phyloP scores from a whole-genome alignment of 1,284 basidiomycete genomes.

The Pholiota adiposa region DNA sequence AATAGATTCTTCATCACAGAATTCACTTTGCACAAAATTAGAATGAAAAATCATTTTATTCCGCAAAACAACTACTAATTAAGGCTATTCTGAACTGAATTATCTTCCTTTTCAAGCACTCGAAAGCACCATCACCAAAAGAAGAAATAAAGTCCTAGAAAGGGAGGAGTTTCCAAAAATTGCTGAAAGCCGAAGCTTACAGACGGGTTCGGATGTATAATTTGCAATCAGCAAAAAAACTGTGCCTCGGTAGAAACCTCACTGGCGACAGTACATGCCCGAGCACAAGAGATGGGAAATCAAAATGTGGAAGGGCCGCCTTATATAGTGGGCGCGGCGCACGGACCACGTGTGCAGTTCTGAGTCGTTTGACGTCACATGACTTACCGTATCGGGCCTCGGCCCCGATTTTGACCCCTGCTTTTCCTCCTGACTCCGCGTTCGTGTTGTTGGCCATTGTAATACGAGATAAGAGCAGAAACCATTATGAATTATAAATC shows the following conservation, averaged over 20 bases:
- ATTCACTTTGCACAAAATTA: too few relatives aligned
- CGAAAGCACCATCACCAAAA: constrained; percentile 24
- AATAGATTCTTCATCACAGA: too few relatives aligned
- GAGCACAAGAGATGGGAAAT: constrained; percentile 82
- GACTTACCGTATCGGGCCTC: not conserved
- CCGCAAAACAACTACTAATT: not conserved
- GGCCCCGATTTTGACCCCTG: too few relatives aligned
- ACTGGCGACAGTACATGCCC: constrained; percentile 91
- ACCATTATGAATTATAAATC: constrained; percentile 12
- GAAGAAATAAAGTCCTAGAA: constrained; percentile 8
- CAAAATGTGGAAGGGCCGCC: not conserved
- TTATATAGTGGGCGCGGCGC: constrained; percentile 5
- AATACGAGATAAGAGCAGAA: not conserved
- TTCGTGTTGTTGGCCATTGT: too few relatives aligned
- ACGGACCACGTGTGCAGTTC: constrained; percentile 1
- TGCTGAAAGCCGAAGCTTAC: constrained; percentile 76
- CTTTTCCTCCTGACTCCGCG: too few relatives aligned
- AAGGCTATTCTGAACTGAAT: not conserved
- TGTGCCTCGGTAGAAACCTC: constrained; percentile 90
- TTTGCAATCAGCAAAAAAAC: constrained; percentile 94
- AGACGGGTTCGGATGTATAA: constrained; percentile 87
- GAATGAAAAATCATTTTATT: not conserved
- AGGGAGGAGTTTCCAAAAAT: constrained; percentile 66
- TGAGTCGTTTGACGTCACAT: not conserved
- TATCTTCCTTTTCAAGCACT: constrained; percentile 11